Conservation (phyloP, 306 rosid genomes). For the Myrica gale region DNA sequence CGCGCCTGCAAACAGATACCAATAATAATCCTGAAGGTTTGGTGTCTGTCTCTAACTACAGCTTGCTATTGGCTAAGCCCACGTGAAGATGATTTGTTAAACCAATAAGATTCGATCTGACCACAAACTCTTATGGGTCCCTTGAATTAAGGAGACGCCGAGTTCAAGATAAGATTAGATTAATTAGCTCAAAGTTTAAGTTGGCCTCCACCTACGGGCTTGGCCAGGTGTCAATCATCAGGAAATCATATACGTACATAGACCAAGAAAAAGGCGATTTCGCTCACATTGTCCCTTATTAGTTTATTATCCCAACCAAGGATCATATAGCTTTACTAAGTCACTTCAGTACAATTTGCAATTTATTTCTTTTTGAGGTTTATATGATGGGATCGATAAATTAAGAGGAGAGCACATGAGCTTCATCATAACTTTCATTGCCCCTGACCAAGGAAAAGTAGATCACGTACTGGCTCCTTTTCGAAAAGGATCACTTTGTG, state of each 20-base stretch:
- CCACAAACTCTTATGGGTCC: conserved; percentile 19
- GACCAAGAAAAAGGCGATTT: conserved; percentile 35
- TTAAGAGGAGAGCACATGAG: conserved; percentile 51
- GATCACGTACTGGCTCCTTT: neutral
- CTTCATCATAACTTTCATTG: conserved; percentile 28
- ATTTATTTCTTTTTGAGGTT: conserved; percentile 23
- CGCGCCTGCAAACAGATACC: conserved; percentile 14
- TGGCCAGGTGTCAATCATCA: conserved; percentile 80
- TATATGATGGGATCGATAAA: conserved; percentile 26
- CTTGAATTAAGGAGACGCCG: conserved; percentile 29
- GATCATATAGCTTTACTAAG: conserved; percentile 37
- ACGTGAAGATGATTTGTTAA: conserved; percentile 43
- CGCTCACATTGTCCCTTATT: conserved; percentile 14
- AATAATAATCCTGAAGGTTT: conserved; percentile 31
- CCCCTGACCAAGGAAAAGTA: conserved; percentile 22
- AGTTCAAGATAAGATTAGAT: conserved; percentile 23
- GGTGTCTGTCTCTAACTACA: conserved; percentile 37
- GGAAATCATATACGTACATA: conserved; percentile 42
- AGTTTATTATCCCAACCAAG: conserved; percentile 34
- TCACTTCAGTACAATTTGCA: conserved; percentile 19
- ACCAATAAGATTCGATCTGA: conserved; percentile 66
- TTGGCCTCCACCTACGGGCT: conserved; percentile 17
- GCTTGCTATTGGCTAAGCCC: conserved; percentile 48
- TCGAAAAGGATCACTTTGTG: conserved; percentile 16
- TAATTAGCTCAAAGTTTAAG: conserved; percentile 7